phyloP scores from a whole-genome alignment of 2,329 filamentous ascomycete genomes.

The Trichoderma guizhouense region DNA sequence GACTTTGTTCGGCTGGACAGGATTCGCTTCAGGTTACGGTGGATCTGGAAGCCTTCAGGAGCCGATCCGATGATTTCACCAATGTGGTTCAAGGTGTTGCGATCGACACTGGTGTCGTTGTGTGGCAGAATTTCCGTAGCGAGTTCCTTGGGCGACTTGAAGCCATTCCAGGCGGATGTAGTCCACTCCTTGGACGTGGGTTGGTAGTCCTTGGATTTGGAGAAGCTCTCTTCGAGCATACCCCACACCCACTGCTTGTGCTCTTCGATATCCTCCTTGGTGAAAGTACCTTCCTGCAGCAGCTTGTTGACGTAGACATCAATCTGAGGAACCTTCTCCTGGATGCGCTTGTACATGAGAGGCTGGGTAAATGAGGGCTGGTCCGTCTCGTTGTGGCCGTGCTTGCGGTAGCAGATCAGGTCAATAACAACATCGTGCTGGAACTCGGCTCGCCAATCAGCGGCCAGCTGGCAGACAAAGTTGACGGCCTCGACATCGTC shows the following conservation, averaged over 20 bases:
- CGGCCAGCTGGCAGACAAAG: constrained; percentile 94
- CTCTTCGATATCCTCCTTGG: constrained; percentile 95
- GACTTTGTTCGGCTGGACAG: constrained; percentile 86
- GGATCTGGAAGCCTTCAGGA: constrained; percentile 82
- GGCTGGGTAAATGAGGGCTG: constrained; percentile 99
- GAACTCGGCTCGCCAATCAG: constrained; percentile 98
- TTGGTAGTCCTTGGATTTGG: constrained; percentile 96
- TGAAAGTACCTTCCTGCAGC: constrained; percentile 88
- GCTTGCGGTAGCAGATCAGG: constrained; percentile 97
- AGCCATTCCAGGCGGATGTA: constrained; percentile 97
- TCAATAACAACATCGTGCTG: constrained; percentile 98
- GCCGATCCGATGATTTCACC: constrained; percentile 72
- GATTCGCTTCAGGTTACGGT: constrained; percentile 97
- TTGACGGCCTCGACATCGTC: constrained; percentile 98
- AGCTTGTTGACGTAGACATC: constrained; percentile 92
- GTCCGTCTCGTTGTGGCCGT: constrained; percentile 99
- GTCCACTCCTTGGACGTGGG: constrained; percentile 97
- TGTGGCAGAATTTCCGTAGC: constrained; percentile 92
- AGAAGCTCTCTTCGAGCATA: constrained; percentile 97
- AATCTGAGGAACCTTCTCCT: constrained; percentile 76
- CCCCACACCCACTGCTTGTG: constrained; percentile 99
- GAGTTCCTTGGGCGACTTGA: constrained; percentile 98
- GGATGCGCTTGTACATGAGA: constrained; percentile 98
- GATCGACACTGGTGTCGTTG: constrained; percentile 76
- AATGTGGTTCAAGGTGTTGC: constrained; percentile 73